Conservation (phyloP, 495 filamentous ascomycete species). For the Penicillium mononematosum region DNA sequence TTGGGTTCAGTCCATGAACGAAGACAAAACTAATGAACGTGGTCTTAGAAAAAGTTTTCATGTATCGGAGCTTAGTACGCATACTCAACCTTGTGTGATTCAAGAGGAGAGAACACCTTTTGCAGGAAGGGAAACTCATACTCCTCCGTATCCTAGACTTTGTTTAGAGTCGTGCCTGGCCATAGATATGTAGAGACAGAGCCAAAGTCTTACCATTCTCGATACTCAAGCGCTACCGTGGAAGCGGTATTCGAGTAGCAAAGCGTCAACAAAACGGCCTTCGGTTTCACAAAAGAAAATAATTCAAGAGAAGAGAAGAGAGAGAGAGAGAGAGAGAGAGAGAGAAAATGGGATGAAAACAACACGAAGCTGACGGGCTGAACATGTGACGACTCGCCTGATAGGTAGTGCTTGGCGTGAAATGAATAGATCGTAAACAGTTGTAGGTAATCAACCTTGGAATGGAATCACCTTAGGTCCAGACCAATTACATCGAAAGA, state of each 20-base stretch:
- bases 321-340: neutral
- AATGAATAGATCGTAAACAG: neutral
- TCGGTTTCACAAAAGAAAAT: neutral
- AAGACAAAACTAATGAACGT: constrained; percentile 33
- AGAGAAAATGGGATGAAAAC: neutral
- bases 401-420: constrained; percentile 2
- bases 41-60: neutral
- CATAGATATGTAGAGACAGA: neutral
- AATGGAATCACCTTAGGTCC: neutral
- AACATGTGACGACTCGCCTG: constrained; percentile 1
- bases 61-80: neutral
- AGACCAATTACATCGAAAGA: constrained; percentile 12
- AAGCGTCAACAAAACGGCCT: neutral
- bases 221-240: neutral
- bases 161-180: neutral
- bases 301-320: neutral
- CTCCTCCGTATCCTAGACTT: constrained; percentile 24
- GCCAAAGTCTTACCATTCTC: neutral
- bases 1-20: constrained; percentile 42
- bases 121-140: constrained; percentile 40
- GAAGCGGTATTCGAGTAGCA: neutral
- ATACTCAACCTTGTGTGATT: constrained; percentile 36
- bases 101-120: constrained; percentile 33
- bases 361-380: constrained; percentile 2
- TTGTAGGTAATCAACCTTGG: neutral